Evolutionary conservation across 2,329 filamentous ascomycete species (phyloP), one percentile per base, ranked within the genome.

Genomic region (Ceratocystis ficicola): DNA sequence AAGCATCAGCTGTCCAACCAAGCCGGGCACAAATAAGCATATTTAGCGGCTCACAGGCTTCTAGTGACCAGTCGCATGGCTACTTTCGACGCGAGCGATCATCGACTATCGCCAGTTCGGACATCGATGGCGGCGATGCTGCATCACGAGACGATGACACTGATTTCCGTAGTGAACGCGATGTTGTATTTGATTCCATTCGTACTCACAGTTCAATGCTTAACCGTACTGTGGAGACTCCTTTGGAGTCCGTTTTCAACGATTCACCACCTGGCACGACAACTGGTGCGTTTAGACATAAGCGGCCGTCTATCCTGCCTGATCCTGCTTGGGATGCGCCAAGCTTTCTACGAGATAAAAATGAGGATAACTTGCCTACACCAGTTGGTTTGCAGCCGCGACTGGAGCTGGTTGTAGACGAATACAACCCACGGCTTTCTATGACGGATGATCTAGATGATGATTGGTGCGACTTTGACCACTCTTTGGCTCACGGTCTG

Each of bases 221-320:
- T 68, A 80, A 82, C 65, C 83, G 85, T 68, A 83, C 84, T 44
- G 81, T 85, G 60, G 85, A 89, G 72, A 87, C 86, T 32, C 87
- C 88, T 17, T 77, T 91, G 62, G 88, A 91, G 72, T 89, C 85
- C 28, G 88, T 91, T 78, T 92, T 91, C 74, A 88, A 92, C 74
- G 88, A 92, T 70, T 89, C 87, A 15, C 87, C 86, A 44, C 82
- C 84, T 6, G 82, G 80, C 72, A 81, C 81, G 0, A 87, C 86
- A 62, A 25, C 55, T 17, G 52, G 50, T 52, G 36, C 36, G 36
- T 48, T 52, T 50, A 44, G 63, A 28, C 59, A 64, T 8, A 68
- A 68, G 61, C 64, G 66, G 30, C 66, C 64, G 7, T 68, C 66
- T 12, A 68, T 68, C 36, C 59, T 68, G 20, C 64, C 61, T 8